Evolutionary conservation across 331 rosid genomes (phyloP).

Genomic region (Stylosanthes scabra): DNA sequence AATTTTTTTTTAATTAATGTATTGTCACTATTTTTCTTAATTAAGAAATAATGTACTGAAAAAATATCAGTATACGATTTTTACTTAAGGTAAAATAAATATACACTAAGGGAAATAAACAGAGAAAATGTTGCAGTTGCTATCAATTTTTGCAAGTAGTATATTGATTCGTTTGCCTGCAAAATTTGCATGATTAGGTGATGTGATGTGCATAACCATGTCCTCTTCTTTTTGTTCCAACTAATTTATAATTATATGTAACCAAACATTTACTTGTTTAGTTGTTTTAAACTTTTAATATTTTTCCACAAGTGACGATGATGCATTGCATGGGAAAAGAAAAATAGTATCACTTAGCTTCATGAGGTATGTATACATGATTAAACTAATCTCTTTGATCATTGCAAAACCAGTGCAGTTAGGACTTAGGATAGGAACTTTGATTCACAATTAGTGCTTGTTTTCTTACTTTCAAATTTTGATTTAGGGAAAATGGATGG

Average conservation of each 20-base stretch:
- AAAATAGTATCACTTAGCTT: too few species aligned
- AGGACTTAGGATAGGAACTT: too few species aligned
- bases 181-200: conserved; percentile 30
- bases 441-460: too few species aligned
- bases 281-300: conserved; percentile 5
- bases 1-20: too few species aligned
- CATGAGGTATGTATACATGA: background rate
- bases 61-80: too few species aligned
- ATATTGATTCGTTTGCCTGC: conserved; percentile 26
- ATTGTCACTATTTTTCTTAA: too few species aligned
- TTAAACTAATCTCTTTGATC: background rate
- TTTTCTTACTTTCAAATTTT: too few species aligned
- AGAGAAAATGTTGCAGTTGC: conserved; percentile 4
- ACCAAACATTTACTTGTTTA: conserved; percentile 22
- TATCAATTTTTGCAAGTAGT: background rate
- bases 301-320: conserved; percentile 18
- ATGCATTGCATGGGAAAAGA: background rate
- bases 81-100: too few species aligned
- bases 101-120: background rate
- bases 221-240: conserved; percentile 34
- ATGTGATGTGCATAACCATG: conserved; percentile 27
- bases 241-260: background rate
- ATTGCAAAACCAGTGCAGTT: background rate
- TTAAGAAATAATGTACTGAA: too few species aligned
- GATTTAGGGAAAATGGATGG: too few species aligned